A percentile compares a stretch with the other conserved stretches of the same genome.
These are phyloP conservation scores for Suillus hirtellus DNA, from an alignment of 768 basidiomycete genomes.

Conservation along the genomic window DNA sequence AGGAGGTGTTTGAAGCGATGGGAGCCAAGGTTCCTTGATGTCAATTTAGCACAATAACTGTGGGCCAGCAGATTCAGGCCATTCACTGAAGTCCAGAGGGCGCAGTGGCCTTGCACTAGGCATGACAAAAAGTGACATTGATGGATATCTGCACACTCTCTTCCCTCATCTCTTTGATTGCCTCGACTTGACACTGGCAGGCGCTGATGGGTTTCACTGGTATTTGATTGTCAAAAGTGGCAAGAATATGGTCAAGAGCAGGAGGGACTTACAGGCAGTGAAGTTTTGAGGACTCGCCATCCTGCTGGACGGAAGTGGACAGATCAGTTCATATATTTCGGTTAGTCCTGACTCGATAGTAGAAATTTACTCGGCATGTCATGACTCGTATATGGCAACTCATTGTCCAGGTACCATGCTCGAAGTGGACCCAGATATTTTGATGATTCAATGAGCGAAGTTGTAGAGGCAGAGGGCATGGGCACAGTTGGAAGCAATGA, in stretches of 20 bases:
- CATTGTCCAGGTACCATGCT: background rate
- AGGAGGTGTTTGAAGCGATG: no score
- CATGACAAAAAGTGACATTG: no score
- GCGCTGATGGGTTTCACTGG: background rate
- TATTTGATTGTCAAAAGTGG: constrained; percentile 1
- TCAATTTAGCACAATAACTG: no score
- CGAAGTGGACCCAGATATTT: background rate
- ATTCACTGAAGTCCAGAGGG: no score
- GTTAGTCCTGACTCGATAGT: background rate
- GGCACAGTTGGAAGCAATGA: background rate
- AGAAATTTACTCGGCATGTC: no score
- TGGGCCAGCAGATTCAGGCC: no score
- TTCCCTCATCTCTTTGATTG: no score
- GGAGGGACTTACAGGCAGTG: background rate
- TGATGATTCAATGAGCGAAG: background rate
- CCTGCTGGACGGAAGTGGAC: background rate
- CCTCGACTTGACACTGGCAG: no score
- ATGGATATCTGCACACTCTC: no score
- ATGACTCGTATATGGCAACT: no score
- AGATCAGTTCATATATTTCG: background rate
- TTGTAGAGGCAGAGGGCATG: background rate
- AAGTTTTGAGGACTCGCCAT: background rate
- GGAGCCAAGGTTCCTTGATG: no score
- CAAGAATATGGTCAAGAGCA: background rate
- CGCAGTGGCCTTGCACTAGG: no score